Conservation (phyloP, 2,329 filamentous ascomycete genomes). For the Colletotrichum shisoi region DNA sequence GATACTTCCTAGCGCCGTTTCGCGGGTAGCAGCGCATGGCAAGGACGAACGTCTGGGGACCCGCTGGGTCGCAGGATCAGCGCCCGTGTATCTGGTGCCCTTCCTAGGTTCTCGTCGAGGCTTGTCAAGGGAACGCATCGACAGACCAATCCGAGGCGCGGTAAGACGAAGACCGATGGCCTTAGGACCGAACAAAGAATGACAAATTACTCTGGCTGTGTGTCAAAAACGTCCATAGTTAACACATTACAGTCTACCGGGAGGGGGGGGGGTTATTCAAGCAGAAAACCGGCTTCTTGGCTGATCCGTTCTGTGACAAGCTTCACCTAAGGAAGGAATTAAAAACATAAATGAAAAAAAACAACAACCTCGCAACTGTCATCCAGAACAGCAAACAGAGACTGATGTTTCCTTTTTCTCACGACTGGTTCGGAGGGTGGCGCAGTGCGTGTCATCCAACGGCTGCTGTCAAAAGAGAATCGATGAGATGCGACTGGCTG, state of each 20-base stretch:
- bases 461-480: conserved; percentile 29
- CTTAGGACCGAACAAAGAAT: conserved; percentile 11
- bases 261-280: too few relatives aligned
- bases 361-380: conserved; percentile 34
- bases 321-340: conserved; percentile 34
- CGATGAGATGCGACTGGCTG: conserved; percentile 37
- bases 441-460: conserved; percentile 32
- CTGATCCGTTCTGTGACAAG: conserved; percentile 28
- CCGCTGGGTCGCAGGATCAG: background rate
- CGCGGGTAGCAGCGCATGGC: conserved; percentile 19
- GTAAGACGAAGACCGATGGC: conserved; percentile 19
- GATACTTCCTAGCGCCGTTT: conserved; percentile 15
- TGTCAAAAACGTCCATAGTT: conserved; percentile 35
- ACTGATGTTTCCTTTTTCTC: conserved; percentile 33
- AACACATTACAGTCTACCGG: conserved; percentile 9
- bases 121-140: conserved; percentile 20
- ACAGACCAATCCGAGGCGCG: conserved; percentile 27
- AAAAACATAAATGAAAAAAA: too few relatives aligned
- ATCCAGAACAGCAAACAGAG: conserved; percentile 35
- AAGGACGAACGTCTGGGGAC: conserved; percentile 24
- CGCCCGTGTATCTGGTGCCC: conserved; percentile 16
- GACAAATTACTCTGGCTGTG: conserved; percentile 24
- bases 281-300: background rate
- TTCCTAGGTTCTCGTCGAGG: conserved; percentile 21
- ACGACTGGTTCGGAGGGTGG: conserved; percentile 32